phyloP scores from a whole-genome alignment of 2,329 filamentous ascomycete genomes.

The Colletotrichum sp. region DNA sequence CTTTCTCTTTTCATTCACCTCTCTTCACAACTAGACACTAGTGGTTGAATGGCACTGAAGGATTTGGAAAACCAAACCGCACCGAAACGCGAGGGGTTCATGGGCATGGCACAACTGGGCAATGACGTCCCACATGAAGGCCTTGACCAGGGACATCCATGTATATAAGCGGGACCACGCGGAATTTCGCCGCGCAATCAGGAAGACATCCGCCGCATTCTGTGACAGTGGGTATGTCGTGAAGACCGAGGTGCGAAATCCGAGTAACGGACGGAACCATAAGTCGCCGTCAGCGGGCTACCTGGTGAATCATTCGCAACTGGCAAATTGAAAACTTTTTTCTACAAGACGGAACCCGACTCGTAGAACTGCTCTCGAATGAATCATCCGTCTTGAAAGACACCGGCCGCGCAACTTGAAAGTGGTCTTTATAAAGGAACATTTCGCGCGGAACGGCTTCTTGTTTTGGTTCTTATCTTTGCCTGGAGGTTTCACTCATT shows the following conservation, averaged over 20 bases:
- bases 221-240: background rate
- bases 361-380: background rate
- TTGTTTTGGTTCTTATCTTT: background rate
- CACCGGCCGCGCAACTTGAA: background rate
- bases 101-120: background rate
- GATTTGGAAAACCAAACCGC: background rate
- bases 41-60: background rate
- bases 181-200: background rate
- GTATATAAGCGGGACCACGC: background rate
- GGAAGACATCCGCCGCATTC: background rate
- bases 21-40: background rate
- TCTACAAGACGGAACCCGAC: background rate
- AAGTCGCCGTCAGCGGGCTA: background rate
- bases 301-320: background rate
- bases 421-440: background rate
- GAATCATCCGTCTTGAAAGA: background rate
- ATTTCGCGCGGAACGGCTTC: background rate
- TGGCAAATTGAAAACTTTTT: background rate
- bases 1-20: background rate
- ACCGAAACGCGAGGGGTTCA: background rate
- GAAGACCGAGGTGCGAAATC: slow-evolving; percentile 5
- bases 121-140: background rate
- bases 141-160: background rate
- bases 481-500: background rate
- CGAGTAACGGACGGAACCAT: background rate